These are phyloP conservation scores for Polyplosphaeria fusca DNA, from an alignment of 495 filamentous ascomycete genomes.

Conservation along the genomic window DNA sequence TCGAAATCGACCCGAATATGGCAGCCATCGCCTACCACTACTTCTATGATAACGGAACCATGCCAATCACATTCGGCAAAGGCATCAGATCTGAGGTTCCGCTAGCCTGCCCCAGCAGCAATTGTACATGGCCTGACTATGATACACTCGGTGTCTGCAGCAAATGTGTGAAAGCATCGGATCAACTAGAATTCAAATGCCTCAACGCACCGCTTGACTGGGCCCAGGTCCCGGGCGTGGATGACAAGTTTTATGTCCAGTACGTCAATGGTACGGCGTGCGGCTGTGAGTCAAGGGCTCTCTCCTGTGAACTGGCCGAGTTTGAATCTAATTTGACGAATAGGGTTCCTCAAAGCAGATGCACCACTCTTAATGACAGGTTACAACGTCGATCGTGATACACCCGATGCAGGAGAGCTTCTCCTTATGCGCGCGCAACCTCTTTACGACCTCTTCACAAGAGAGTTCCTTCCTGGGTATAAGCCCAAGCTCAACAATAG, in stretches of 20 bases:
- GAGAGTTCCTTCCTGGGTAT: conserved; percentile 5
- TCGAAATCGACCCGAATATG: conserved; percentile 1
- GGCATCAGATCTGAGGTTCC: conserved; percentile 18
- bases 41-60: conserved; percentile 15
- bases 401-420: not conserved
- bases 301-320: too few species aligned
- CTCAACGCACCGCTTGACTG: not conserved
- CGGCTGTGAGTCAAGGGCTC: too few species aligned
- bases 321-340: too few species aligned
- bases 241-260: not conserved
- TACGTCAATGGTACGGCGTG: conserved; percentile 24
- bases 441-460: conserved; percentile 1
- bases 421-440: conserved; percentile 14
- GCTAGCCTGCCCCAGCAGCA: conserved; percentile 22
- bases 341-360: conserved; percentile 18
- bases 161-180: conserved; percentile 5
- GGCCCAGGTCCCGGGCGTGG: not conserved
- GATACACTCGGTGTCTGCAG: conserved; percentile 26
- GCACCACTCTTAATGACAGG: conserved; percentile 25
- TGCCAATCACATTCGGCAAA: conserved; percentile 10
- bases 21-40: not conserved
- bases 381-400: conserved; percentile 1
- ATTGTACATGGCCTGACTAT: conserved; percentile 28
- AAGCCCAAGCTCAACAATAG: conserved; percentile 26
- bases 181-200: conserved; percentile 8